phyloP scores from a whole-genome alignment of 1,284 basidiomycete genomes.

The Cutaneotrichosporon sp. region DNA sequence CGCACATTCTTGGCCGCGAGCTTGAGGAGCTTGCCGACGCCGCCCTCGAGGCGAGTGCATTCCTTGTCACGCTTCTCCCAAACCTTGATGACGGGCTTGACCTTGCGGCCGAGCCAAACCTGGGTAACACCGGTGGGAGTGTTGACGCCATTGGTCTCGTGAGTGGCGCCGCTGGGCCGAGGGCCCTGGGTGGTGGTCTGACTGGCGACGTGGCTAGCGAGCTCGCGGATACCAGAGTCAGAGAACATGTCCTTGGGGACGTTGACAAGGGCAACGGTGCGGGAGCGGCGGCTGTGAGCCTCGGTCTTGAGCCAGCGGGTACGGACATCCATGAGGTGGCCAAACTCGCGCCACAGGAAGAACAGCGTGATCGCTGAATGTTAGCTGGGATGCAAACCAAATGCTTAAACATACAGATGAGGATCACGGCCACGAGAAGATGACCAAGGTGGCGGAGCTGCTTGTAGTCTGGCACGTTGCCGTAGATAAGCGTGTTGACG shows the following conservation, averaged over 20 bases:
- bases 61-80: slow-evolving; percentile 72
- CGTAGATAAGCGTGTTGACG: slow-evolving; percentile 72
- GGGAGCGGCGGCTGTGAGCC: slow-evolving; percentile 68
- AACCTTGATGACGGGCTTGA: slow-evolving; percentile 75
- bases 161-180: slow-evolving; percentile 23
- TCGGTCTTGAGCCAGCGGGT: slow-evolving; percentile 82
- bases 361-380: slow-evolving; percentile 70
- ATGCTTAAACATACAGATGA: slow-evolving; percentile 67
- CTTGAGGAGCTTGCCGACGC: slow-evolving; percentile 69
- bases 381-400: neutral
- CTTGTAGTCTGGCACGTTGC: slow-evolving; percentile 60
- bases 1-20: slow-evolving; percentile 62
- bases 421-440: slow-evolving; percentile 63
- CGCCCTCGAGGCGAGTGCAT: slow-evolving; percentile 73
- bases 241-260: slow-evolving; percentile 72
- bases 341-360: slow-evolving; percentile 74
- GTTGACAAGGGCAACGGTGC: slow-evolving; percentile 82
- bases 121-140: slow-evolving; percentile 64
- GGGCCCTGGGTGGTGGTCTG: slow-evolving; percentile 11
- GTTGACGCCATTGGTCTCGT: slow-evolving; percentile 57
- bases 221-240: slow-evolving; percentile 51
- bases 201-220: slow-evolving; percentile 49
- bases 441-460: slow-evolving; percentile 67
- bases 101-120: slow-evolving; percentile 82
- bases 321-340: slow-evolving; percentile 70